Base-by-base conservation (phyloP, 352 stramenopile genomes). In the Globisporangium nunn region DNA sequence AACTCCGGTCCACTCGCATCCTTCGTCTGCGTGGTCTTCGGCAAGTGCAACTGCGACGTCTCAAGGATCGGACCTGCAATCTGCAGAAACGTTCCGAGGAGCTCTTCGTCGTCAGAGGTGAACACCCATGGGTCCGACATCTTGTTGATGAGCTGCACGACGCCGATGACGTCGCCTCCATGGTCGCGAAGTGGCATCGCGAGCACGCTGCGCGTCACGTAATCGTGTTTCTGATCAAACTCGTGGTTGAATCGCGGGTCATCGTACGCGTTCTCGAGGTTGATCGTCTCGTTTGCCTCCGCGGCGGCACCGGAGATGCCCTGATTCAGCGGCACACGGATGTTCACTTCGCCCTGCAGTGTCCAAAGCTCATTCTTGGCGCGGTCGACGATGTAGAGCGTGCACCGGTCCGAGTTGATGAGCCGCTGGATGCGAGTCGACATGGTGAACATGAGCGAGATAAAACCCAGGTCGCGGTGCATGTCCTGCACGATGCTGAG, bases 321-420 rank as follows among this genome's bases (percentile, higher is more conserved):
- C 53, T 92, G 78, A 52, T 84, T 92, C n/a, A 89, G 71, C 5
- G 86, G 84, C 3, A 95, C 86, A 35, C 81, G 81, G 31, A 96
- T 96, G 48, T 94, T 91, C 17, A 95, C 80, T 63, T 93, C 87
- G 11, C 87, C 87, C 58, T 96, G 89, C 3, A 96, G 67, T 37
- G 88, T 92, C 89, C 89, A 95, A 6, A 98, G 75, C 61, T 97
- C 88, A 52, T 85, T 88, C 52, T 88, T 93, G 52, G 75, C 68
- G 28, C 89, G 77, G 62, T 98, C 89, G 17, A 97, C 69, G 48
- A 98, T 92, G 68, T 96, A 98, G 4, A 98, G 71, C 28, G 88
- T 96, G 52, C 88, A 96, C 5, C 91, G 84, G 61, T 98, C 93
- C 41, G 89, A 93, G 55, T 94, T 81, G 10, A 97, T 77, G 48